Evolutionary conservation across 495 filamentous ascomycete species (phyloP).

Genomic region (Rostrohypoxylon terebratum): DNA sequence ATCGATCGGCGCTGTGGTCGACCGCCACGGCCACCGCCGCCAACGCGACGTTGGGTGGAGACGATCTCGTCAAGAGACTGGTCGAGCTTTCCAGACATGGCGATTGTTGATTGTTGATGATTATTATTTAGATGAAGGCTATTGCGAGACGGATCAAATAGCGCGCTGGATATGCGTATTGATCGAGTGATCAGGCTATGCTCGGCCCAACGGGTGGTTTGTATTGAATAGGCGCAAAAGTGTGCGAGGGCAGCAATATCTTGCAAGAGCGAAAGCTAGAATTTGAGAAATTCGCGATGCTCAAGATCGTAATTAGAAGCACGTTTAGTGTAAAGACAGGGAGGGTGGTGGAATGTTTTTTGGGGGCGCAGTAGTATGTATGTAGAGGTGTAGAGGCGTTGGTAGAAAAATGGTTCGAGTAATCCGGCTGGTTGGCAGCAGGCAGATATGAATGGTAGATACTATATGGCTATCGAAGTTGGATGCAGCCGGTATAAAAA

Average conservation of each 20-base stretch:
- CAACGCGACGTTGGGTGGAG: slow-evolving; percentile 72
- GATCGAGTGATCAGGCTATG: slow-evolving; percentile 38
- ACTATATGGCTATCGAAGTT: slow-evolving; percentile 56
- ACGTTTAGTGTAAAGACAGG: background rate
- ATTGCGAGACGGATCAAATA: slow-evolving; percentile 36
- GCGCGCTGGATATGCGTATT: slow-evolving; percentile 25
- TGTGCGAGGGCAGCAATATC: slow-evolving; percentile 6
- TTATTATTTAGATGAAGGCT: slow-evolving; percentile 25
- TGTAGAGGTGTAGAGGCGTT: slow-evolving; percentile 13
- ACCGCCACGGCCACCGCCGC: slow-evolving; percentile 65
- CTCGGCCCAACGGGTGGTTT: slow-evolving; percentile 25
- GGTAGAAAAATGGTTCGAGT: slow-evolving; percentile 2
- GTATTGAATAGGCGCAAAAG: slow-evolving; percentile 21
- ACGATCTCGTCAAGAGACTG: slow-evolving; percentile 96
- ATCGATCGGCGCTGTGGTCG: slow-evolving; percentile 56
- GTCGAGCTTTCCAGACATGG: slow-evolving; percentile 95
- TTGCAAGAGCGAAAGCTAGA: slow-evolving; percentile 6
- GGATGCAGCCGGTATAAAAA: slow-evolving; percentile 55
- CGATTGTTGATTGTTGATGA: slow-evolving; percentile 49
- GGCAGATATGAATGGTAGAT: slow-evolving; percentile 19
- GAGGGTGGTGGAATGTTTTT: slow-evolving; percentile 11
- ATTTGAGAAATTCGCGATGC: slow-evolving; percentile 18
- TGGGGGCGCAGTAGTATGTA: slow-evolving; percentile 8
- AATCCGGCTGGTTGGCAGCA: slow-evolving; percentile 29
- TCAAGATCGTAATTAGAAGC: background rate